Percentiles rank a stretch among this genome's conserved stretches.
Evolutionary conservation across 2,329 filamentous ascomycete genomes (phyloP).

Genomic region (Diaporthe amygdali): DNA sequence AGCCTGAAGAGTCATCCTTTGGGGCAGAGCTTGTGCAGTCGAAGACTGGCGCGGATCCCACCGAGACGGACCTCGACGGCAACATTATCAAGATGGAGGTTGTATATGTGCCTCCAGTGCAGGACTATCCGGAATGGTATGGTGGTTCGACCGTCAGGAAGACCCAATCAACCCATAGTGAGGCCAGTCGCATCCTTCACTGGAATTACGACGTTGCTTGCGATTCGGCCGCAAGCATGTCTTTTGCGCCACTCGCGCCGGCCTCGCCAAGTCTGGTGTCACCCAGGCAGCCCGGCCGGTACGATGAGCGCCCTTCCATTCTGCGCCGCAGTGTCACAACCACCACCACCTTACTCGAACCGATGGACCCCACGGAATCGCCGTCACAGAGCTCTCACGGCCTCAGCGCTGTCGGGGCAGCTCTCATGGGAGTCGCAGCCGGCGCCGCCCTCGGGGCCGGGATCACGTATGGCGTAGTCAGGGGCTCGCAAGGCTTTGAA

Average conservation of each 20-base stretch:
- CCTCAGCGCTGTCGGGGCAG: constrained; percentile 66
- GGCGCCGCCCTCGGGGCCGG: constrained; percentile 70
- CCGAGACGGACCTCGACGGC: constrained; percentile 73
- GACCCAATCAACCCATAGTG: constrained; percentile 42
- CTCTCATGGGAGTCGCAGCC: constrained; percentile 69
- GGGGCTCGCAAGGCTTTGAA: constrained; percentile 52
- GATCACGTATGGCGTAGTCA: constrained; percentile 74
- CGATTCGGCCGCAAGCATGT: constrained; percentile 30
- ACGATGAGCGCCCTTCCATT: constrained; percentile 33
- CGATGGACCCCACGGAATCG: constrained; percentile 27
- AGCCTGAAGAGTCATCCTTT: neutral
- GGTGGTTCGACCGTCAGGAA: constrained; percentile 39
- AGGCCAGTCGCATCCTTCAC: constrained; percentile 50
- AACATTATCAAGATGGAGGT: constrained; percentile 76
- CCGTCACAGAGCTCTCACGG: constrained; percentile 45
- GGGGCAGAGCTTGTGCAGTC: neutral
- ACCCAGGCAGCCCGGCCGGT: constrained; percentile 27
- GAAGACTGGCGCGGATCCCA: neutral
- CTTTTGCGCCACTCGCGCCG: constrained; percentile 27
- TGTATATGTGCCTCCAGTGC: constrained; percentile 57
- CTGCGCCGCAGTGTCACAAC: constrained; percentile 41
- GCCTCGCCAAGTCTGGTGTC: constrained; percentile 20
- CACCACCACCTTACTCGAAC: constrained; percentile 29
- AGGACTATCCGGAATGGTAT: constrained; percentile 41
- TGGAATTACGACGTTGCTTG: constrained; percentile 54